Evolutionary conservation across 2,329 filamentous ascomycete genomes (phyloP).

Genomic region (Talaromyces atroroseus): DNA sequence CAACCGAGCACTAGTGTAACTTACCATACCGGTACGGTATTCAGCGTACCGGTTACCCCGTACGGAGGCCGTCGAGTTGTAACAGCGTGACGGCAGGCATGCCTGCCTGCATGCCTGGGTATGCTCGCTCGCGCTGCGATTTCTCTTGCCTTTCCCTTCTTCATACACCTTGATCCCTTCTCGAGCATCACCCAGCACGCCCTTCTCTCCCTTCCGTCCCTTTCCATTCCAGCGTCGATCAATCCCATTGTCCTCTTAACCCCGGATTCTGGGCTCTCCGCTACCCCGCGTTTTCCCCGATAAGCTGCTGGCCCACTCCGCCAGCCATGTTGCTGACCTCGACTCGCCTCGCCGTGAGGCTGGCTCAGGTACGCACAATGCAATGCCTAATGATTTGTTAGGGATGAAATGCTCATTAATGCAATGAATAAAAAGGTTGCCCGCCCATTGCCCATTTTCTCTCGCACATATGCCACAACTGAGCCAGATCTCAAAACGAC

Average conservation of each 20-base stretch:
- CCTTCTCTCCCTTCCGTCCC: background rate
- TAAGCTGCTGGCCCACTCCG: constrained; percentile 2
- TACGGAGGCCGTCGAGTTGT: background rate
- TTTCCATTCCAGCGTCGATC: background rate
- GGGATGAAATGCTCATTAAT: background rate
- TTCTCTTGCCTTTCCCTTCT: background rate
- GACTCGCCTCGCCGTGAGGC: constrained; percentile 33
- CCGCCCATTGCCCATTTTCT: constrained; percentile 17
- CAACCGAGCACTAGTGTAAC: background rate
- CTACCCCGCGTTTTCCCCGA: constrained; percentile 11
- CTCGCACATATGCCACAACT: constrained; percentile 51
- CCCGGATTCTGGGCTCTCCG: background rate
- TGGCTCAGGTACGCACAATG: constrained; percentile 30
- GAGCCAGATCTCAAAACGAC: constrained; percentile 88
- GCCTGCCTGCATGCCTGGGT: background rate
- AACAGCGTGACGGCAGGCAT: background rate
- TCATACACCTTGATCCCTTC: background rate
- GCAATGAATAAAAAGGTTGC: constrained; percentile 10
- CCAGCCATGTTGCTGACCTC: constrained; percentile 29
- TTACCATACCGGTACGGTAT: background rate
- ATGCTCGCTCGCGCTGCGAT: too few relatives aligned
- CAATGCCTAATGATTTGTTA: background rate
- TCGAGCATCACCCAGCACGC: too few relatives aligned
- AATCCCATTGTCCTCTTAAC: background rate
- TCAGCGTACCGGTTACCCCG: background rate